Evolutionary conservation across 2,329 filamentous ascomycete species (phyloP).

Genomic region (Gliomastix tumulicola): DNA sequence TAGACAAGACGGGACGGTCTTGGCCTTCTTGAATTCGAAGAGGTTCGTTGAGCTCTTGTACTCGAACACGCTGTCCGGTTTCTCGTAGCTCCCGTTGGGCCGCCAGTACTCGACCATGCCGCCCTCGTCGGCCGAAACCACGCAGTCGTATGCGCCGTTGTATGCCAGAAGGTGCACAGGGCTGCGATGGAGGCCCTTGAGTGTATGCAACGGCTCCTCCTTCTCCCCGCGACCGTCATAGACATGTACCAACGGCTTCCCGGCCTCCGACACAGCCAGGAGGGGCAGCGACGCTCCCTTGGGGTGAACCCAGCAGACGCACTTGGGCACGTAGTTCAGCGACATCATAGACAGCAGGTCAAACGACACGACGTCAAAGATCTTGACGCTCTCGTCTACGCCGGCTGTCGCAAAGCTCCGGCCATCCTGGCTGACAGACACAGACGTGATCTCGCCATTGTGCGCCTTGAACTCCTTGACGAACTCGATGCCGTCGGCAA

Average conservation of each 20-base stretch:
- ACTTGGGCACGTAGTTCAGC: constrained; percentile 68
- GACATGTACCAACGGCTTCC: constrained; percentile 66
- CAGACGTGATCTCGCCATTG: constrained; percentile 72
- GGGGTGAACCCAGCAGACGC: constrained; percentile 86
- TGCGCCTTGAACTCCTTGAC: constrained; percentile 97
- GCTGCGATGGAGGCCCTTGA: constrained; percentile 73
- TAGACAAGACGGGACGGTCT: constrained; percentile 74
- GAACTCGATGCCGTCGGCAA: constrained; percentile 84
- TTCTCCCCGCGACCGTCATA: constrained; percentile 88
- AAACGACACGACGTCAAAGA: constrained; percentile 79
- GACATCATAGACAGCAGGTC: constrained; percentile 77
- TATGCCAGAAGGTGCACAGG: constrained; percentile 82
- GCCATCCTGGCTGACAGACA: constrained; percentile 83
- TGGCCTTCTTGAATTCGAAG: constrained; percentile 96
- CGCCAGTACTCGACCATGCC: constrained; percentile 98
- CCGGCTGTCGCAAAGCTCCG: constrained; percentile 90
- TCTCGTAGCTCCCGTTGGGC: constrained; percentile 74
- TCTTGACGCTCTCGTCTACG: constrained; percentile 69
- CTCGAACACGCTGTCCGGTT: constrained; percentile 84
- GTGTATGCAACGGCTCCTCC: constrained; percentile 65
- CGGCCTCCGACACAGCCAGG: constrained; percentile 74
- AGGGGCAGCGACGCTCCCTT: constrained; percentile 82
- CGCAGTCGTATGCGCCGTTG: constrained; percentile 84
- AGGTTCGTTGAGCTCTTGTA: constrained; percentile 91
- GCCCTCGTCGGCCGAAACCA: constrained; percentile 78